A percentile compares a stretch with the other conserved stretches of the same genome.
Evolutionary conservation across 2,329 filamentous ascomycete species (phyloP).

Genomic region (Diaporthe aspalathi): DNA sequence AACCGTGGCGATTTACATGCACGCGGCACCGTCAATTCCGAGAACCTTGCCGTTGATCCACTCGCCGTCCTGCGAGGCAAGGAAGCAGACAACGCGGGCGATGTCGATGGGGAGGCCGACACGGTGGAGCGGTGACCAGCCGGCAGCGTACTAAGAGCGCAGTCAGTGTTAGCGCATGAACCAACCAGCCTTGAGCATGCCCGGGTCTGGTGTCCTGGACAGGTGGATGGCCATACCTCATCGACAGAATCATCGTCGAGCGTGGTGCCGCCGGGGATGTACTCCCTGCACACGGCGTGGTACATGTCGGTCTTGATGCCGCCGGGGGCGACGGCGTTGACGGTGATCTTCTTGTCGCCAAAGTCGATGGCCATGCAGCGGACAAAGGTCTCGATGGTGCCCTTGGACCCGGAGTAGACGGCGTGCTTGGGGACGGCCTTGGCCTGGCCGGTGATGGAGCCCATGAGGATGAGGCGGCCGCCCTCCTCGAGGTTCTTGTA

Average conservation of each 20-base stretch:
- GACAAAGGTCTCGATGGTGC: conserved; percentile 81
- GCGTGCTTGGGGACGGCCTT: conserved; percentile 77
- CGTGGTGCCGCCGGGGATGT: conserved; percentile 68
- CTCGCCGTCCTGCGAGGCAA: conserved; percentile 59
- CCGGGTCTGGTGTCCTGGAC: conserved; percentile 1
- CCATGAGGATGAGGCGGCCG: conserved; percentile 79
- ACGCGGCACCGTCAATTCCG: conserved; percentile 50
- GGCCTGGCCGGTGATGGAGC: conserved; percentile 74
- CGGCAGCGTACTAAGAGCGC: conserved; percentile 67
- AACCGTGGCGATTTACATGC: conserved; percentile 43
- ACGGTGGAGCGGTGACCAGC: conserved; percentile 73
- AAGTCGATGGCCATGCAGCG: conserved; percentile 78
- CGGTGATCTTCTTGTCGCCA: conserved; percentile 72
- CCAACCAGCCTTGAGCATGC: not conserved
- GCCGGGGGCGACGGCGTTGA: conserved; percentile 72
- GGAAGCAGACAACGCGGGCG: conserved; percentile 71
- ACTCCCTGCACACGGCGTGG: conserved; percentile 71
- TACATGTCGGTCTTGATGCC: conserved; percentile 76
- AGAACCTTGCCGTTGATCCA: conserved; percentile 60
- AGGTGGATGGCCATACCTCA: conserved; percentile 50
- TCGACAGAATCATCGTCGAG: conserved; percentile 68
- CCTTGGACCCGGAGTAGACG: conserved; percentile 81
- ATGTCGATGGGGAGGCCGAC: conserved; percentile 76
- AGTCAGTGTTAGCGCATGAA: conserved; percentile 8
- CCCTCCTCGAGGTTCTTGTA: conserved; percentile 76